phyloP scores from a whole-genome alignment of 2,329 filamentous ascomycete genomes.

The Exserohilum rostratum region DNA sequence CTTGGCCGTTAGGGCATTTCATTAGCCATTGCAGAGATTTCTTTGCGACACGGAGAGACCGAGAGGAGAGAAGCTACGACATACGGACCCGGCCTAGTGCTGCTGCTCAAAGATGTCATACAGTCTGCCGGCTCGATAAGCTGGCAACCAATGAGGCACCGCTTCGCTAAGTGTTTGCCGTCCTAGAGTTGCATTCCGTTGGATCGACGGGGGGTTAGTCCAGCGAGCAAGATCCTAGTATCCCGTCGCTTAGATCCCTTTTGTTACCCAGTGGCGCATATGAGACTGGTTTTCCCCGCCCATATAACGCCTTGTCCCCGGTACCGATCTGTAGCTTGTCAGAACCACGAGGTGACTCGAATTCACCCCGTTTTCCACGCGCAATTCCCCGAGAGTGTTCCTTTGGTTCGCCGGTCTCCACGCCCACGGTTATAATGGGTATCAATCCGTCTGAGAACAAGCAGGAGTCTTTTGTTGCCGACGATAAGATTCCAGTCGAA shows the following conservation, averaged over 20 bases:
- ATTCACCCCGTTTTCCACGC: conserved; percentile 7
- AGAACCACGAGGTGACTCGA: conserved; percentile 3
- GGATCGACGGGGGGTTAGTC: conserved; percentile 10
- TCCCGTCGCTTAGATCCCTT: conserved; percentile 26
- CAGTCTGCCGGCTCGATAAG: conserved; percentile 8
- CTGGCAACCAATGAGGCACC: conserved; percentile 7
- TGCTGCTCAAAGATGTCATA: conserved; percentile 2
- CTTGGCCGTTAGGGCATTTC: conserved; percentile 7
- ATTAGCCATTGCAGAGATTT: conserved; percentile 5
- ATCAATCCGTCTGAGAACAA: not conserved
- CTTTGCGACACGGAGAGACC: conserved; percentile 10
- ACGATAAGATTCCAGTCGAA: not conserved
- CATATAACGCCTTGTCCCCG: conserved; percentile 18
- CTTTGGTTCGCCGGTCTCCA: not conserved
- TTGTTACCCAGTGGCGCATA: conserved; percentile 10
- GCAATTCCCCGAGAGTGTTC: conserved; percentile 10
- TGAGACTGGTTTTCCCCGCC: conserved; percentile 6
- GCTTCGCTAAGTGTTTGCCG: conserved; percentile 11
- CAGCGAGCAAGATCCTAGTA: conserved; percentile 15
- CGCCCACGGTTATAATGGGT: conserved; percentile 8
- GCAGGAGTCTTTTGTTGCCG: not conserved
- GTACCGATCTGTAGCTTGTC: conserved; percentile 3
- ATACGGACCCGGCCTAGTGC: conserved; percentile 3
- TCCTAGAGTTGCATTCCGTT: conserved; percentile 12
- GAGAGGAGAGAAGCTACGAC: conserved; percentile 1